Conservation (phyloP, 495 filamentous ascomycete genomes). For the Penicillium lagena region DNA sequence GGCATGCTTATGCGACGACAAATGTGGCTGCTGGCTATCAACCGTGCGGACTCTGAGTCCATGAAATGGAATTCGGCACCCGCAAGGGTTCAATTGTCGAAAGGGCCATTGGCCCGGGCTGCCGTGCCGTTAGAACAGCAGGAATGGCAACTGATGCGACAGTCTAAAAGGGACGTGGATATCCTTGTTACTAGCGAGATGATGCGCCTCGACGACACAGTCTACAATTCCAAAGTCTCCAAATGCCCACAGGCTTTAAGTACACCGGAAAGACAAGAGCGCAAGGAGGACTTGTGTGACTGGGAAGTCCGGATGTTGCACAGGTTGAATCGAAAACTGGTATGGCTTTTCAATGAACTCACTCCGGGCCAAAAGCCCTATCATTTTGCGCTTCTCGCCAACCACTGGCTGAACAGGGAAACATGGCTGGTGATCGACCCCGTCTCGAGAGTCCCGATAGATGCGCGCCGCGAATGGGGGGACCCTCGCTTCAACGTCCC, state of each 20-base stretch:
- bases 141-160: too few relatives aligned
- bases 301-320: constrained; percentile 34
- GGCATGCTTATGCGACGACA: neutral
- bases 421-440: constrained; percentile 38
- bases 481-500: constrained; percentile 32
- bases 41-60: neutral
- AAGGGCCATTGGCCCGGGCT: neutral
- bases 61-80: neutral
- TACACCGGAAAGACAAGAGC: neutral
- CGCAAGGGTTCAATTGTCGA: neutral
- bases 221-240: too few relatives aligned
- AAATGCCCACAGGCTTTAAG: neutral
- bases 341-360: constrained; percentile 33
- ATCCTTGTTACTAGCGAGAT: too few relatives aligned
- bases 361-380: constrained; percentile 35
- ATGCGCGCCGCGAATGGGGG: constrained; percentile 26
- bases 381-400: constrained; percentile 36
- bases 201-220: too few relatives aligned
- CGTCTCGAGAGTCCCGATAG: constrained; percentile 26
- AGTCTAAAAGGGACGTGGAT: too few relatives aligned
- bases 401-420: constrained; percentile 37
- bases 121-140: too few relatives aligned
- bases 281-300: constrained; percentile 15
- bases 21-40: neutral
- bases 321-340: constrained; percentile 28